Base-by-base conservation (phyloP, 2,329 filamentous ascomycete genomes). In the Coniochaeta prunicola region DNA sequence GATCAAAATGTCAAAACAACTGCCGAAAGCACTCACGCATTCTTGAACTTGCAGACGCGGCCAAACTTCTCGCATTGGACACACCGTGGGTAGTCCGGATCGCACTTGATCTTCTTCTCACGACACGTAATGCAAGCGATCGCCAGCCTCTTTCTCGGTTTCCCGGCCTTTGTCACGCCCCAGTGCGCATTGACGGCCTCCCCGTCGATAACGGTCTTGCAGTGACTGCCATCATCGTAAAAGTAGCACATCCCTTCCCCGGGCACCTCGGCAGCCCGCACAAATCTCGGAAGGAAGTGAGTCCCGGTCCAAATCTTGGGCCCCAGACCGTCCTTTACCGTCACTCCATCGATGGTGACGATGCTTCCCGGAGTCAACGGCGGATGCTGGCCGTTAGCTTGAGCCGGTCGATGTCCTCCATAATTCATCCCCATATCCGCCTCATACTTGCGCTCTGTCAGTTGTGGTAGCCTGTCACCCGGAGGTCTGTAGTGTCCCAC, bases 21-120 rank as follows among this genome's bases (percentile, higher is more conserved):
- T n/a, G n/a, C n/a, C n/a, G n/a, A n/a, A n/a, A n/a, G n/a, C n/a
- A 87, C 88, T 84, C 77, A 93, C 89, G 90, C 90, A 74, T 89
- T 90, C 74, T 91, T 90, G 69, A 91, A 92, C 73, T 88, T 88
- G 82, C 92, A 96, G 19, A 88, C 80, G 54, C 91, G 83, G 59
- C 92, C 91, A 69, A 93, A 93, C 75, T 96, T 96, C 70, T 94
- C 89, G 71, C 92, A 97, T 74, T 96, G 92, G 58, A 92, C 84
- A 67, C 92, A 97, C 65, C 91, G 91, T 40, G 90, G 90, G 64
- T 85, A 88, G 66, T 92, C 91, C 1, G 92, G 92, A 64, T 96
- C 91, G 69, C 92, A 97, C 73, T 96, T 96, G 76, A 97, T 96
- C 80, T 96, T 97, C 84, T 96, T 97, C 75, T 96, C 92, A 56